A percentile compares a stretch with the other conserved stretches of the same genome.
Conservation (phyloP, 345 rosid genomes). For the Bretschneidera sinensis region DNA sequence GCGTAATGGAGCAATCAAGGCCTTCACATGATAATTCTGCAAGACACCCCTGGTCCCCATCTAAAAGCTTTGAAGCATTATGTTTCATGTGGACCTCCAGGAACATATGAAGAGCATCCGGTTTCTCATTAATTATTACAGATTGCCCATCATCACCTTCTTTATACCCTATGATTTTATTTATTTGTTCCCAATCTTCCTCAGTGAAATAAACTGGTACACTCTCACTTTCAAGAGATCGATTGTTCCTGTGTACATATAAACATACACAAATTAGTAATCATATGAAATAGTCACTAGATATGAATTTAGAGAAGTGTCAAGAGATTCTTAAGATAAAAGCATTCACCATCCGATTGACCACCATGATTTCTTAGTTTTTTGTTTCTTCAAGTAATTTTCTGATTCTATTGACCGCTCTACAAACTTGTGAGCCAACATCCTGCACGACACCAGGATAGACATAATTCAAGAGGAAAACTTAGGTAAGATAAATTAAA, state of each 20-base stretch:
- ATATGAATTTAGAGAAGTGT: background rate
- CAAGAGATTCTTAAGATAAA: conserved; percentile 3
- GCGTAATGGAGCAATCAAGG: conserved; percentile 69
- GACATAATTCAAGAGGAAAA: background rate
- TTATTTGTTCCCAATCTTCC: conserved; percentile 92
- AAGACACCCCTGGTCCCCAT: conserved; percentile 53
- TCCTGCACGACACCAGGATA: conserved; percentile 38
- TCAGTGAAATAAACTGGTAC: conserved; percentile 69
- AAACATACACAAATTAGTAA: conserved; percentile 9
- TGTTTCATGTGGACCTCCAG: conserved; percentile 88
- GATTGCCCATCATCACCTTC: conserved; percentile 67
- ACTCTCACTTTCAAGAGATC: conserved; percentile 57
- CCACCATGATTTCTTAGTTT: conserved; percentile 88
- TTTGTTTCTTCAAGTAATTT: conserved; percentile 46
- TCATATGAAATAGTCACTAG: background rate
- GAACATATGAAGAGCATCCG: conserved; percentile 64
- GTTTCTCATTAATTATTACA: conserved; percentile 38
- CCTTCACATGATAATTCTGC: conserved; percentile 89
- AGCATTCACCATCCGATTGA: conserved; percentile 75
- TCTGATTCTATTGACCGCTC: conserved; percentile 61
- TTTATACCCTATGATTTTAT: conserved; percentile 82
- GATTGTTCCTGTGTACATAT: conserved; percentile 48
- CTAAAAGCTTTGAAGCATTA: conserved; percentile 90
- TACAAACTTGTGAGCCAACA: conserved; percentile 96
- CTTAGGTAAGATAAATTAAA: background rate